Evolutionary conservation across 2,329 filamentous ascomycete genomes (phyloP).

Genomic region (Pezicula rhizophila): DNA sequence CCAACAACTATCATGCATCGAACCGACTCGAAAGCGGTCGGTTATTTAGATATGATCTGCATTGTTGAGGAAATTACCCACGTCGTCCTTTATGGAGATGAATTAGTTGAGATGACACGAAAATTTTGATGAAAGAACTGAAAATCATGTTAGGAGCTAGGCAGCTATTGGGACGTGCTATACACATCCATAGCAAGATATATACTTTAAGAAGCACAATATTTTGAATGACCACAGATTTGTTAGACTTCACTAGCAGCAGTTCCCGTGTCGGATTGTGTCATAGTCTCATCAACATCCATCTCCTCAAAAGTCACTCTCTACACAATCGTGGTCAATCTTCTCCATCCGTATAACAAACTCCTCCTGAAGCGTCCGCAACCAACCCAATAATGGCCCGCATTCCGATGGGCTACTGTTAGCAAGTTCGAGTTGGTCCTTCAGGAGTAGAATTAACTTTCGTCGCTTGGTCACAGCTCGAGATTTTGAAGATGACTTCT

Average conservation of each 20-base stretch:
- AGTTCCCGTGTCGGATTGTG: no score
- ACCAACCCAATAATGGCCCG: constrained; percentile 54
- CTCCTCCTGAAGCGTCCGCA: constrained; percentile 64
- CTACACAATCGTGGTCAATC: constrained; percentile 40
- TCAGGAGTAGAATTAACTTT: constrained; percentile 67
- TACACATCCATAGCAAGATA: no score
- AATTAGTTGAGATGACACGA: no score
- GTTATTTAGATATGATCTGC: no score
- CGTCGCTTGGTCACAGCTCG: constrained; percentile 56
- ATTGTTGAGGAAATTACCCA: no score
- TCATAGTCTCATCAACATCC: constrained; percentile 2
- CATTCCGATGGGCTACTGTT: constrained; percentile 59
- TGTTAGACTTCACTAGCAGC: neutral
- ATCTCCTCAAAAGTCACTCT: constrained; percentile 8
- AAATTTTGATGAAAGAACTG: no score
- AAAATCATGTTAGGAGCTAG: no score
- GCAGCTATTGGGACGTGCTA: no score
- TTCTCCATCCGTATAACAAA: constrained; percentile 65
- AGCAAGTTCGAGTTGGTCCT: constrained; percentile 67
- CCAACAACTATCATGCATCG: no score
- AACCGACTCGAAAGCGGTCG: no score
- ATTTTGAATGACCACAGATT: neutral
- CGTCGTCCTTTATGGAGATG: no score
- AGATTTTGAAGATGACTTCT: constrained; percentile 51
- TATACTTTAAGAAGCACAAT: neutral